Base-by-base conservation (phyloP, 2,329 filamentous ascomycete species). In the Fusarium bactridioides region DNA sequence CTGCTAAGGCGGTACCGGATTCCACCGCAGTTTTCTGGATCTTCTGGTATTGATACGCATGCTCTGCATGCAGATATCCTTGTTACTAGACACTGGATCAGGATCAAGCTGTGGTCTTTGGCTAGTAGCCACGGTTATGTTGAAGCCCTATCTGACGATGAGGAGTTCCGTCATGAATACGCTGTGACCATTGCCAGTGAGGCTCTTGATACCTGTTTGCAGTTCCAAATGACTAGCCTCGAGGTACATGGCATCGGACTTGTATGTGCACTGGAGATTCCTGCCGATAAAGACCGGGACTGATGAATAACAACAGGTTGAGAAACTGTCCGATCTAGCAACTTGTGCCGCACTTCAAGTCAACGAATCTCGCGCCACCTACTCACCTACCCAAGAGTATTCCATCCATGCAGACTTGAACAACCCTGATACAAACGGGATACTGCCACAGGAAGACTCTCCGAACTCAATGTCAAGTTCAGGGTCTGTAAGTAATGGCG, bases 281-380 rank as follows among this genome's bases (percentile, higher is more conserved):
- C 6, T 4, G 0, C 1, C 12, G 4, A 15, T 13, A 4, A 25
- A 12, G 0, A 12, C 4, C 2, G 10, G 6, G 5, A 23, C 53
- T 43, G 23, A 56, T 5, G 10, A 7, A 19, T 3, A 44, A 11
- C 19, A 3, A 55, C 9, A 56, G 53, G 37, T 25, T 25, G 53
- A 56, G 16, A 56, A 56, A 7, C 38, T 56, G 4, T 56, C 53
- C 3, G 53, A 56, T 21, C 19, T 56, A 11, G 53, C 53, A n/a
- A 56, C 53, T 25, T 56, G 38, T 31, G 53, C 53, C 4, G 53
- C 38, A 8, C 21, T 4, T 1, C 53, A 44, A 44, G 11, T 11
- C 27, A 25, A 15, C 13, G 3, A 33, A 5, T 33, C 31, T 33
- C 31, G 0, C 31, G 7, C 31, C 13, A 33, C 7, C 7, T 21